Percentiles rank a stretch among this genome's conserved stretches.
Conservation (phyloP, 768 basidiomycete species). For the Sporobolomyces pararoseus region DNA sequence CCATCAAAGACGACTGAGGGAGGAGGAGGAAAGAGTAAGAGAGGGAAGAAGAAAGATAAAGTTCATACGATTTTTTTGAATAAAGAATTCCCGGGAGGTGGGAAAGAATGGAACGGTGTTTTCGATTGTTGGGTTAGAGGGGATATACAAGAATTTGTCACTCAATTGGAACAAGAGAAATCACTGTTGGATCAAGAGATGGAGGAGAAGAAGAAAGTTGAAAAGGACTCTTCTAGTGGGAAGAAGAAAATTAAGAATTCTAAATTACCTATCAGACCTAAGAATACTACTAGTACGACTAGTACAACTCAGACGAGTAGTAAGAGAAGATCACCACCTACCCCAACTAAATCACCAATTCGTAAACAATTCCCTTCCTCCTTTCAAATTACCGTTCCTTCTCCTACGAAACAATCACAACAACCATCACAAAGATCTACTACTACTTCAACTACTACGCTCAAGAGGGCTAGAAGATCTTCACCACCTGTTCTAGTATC, state of each 20-base stretch:
- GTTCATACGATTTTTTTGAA: conserved; percentile 76
- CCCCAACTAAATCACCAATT: not conserved
- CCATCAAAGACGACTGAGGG: not conserved
- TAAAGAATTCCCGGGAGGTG: conserved; percentile 77
- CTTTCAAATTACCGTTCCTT: not conserved
- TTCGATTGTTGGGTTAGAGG: conserved; percentile 88
- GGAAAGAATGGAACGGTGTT: conserved; percentile 80
- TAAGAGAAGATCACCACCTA: not conserved
- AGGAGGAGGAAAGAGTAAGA: conserved; percentile 10
- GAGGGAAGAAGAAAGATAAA: conserved; percentile 44
- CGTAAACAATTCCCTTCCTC: not conserved
- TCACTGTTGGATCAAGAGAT: conserved; percentile 14
- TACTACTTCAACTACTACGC: too few species aligned
- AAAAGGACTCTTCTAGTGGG: too few species aligned
- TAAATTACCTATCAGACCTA: not conserved
- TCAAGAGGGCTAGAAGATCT: too few species aligned
- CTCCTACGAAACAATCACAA: too few species aligned
- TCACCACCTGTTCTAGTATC: too few species aligned
- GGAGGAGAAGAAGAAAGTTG: not conserved
- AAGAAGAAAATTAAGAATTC: not conserved
- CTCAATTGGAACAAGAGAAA: conserved; percentile 59
- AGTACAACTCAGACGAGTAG: not conserved
- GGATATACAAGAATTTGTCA: conserved; percentile 76
- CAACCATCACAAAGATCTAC: too few species aligned
- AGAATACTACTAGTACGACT: too few species aligned